Conservation (phyloP, 805 yeast genomes). For the Candida michaelii region DNA sequence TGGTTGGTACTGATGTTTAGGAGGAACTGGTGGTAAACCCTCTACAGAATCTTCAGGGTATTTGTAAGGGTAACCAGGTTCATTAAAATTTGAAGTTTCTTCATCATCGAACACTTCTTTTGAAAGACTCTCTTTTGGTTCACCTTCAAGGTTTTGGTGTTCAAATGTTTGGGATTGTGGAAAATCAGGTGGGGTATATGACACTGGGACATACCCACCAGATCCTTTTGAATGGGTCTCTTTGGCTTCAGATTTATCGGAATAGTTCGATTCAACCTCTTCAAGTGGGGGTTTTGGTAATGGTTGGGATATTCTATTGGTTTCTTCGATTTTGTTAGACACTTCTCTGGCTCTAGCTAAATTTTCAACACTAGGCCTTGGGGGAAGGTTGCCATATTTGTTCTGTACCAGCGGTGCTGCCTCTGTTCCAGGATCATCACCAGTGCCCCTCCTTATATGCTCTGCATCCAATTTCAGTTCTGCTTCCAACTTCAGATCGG, state of each 20-base stretch:
- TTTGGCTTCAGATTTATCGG: slow-evolving; percentile 7
- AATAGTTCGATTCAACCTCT: slow-evolving; percentile 13
- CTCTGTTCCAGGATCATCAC: too few species aligned
- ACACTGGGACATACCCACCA: slow-evolving; percentile 9
- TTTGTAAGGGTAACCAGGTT: slow-evolving; percentile 7
- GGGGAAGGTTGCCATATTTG: slow-evolving; percentile 18
- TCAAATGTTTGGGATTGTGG: too few species aligned
- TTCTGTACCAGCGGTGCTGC: too few species aligned
- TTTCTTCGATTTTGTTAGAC: slow-evolving; percentile 14
- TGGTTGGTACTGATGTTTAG: not conserved
- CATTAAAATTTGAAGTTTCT: slow-evolving; percentile 8
- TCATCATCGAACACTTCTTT: slow-evolving; percentile 17
- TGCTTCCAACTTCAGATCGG: slow-evolving; percentile 6
- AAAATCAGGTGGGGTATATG: slow-evolving; percentile 4
- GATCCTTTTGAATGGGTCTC: not conserved
- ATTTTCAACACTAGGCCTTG: slow-evolving; percentile 26
- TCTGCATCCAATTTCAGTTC: too few species aligned
- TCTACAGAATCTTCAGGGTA: slow-evolving; percentile 7
- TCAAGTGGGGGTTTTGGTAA: slow-evolving; percentile 15
- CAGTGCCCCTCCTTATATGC: too few species aligned
- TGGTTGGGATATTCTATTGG: slow-evolving; percentile 11
- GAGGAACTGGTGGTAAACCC: slow-evolving; percentile 1
- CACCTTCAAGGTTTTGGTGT: slow-evolving; percentile 5
- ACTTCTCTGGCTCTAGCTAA: slow-evolving; percentile 24
- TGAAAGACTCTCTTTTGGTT: slow-evolving; percentile 8